A percentile compares a stretch with the other conserved stretches of the same genome.
These are phyloP conservation scores for Crithidia expoeki DNA, from an alignment of 208 protist species.

Conservation along the genomic window DNA sequence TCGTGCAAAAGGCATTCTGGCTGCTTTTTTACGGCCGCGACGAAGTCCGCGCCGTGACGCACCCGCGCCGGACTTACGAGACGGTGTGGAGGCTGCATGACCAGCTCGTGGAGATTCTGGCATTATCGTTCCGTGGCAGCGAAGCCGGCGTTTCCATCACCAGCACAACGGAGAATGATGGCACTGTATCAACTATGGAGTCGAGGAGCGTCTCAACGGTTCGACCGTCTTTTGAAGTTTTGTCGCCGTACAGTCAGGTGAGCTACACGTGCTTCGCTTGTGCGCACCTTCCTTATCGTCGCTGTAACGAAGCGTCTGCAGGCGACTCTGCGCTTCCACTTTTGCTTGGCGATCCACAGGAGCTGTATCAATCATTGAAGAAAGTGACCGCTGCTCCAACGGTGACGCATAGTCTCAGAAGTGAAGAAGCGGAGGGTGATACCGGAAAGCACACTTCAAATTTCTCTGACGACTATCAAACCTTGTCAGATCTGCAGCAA, in stretches of 20 bases:
- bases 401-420: no score
- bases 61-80: constrained; percentile 60
- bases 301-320: background rate
- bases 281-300: constrained; percentile 27
- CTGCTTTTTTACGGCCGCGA: constrained; percentile 83
- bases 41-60: constrained; percentile 79
- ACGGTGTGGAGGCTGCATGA: constrained; percentile 56
- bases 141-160: background rate
- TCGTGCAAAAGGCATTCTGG: constrained; percentile 60
- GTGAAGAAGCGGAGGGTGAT: background rate
- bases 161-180: background rate
- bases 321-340: background rate
- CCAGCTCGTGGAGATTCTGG: constrained; percentile 28
- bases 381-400: background rate
- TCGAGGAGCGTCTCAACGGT: background rate
- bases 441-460: background rate
- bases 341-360: background rate
- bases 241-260: constrained; percentile 33
- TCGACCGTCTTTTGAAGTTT: constrained; percentile 20
- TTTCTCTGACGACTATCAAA: background rate
- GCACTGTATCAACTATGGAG: background rate
- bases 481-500: constrained; percentile 18
- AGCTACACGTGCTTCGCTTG: constrained; percentile 56
- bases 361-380: constrained; percentile 5
- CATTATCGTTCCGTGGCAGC: background rate